Evolutionary conservation across 768 basidiomycete species (phyloP).

Genomic region (Psilocybe azurescens): DNA sequence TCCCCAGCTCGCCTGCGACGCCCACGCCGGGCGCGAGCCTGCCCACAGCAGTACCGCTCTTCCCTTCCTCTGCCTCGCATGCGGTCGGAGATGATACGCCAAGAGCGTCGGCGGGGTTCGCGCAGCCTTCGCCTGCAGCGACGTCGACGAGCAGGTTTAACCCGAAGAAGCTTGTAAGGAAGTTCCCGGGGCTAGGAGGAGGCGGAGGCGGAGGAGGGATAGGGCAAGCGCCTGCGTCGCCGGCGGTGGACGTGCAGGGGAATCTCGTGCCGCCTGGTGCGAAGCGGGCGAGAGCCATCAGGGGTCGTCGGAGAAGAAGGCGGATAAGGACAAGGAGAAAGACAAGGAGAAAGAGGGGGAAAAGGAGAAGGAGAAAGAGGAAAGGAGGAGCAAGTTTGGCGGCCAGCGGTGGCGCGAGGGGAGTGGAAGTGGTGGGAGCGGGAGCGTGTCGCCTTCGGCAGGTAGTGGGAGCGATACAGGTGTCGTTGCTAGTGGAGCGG

Average conservation of each 20-base stretch:
- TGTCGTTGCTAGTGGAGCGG: background rate
- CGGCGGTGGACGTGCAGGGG: constrained; percentile 19
- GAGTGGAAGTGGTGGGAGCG: background rate
- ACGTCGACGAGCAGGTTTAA: constrained; percentile 20
- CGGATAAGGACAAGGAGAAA: too few relatives aligned
- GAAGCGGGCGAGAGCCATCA: too few relatives aligned
- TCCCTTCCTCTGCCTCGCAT: background rate
- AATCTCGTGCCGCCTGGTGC: constrained; percentile 11
- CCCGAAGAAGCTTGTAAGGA: constrained; percentile 30
- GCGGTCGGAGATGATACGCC: constrained; percentile 19
- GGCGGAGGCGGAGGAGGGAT: background rate
- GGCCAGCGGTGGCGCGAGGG: constrained; percentile 33
- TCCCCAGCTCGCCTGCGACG: constrained; percentile 28
- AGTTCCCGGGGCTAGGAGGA: constrained; percentile 25
- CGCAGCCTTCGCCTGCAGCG: constrained; percentile 10
- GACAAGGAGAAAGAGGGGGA: background rate
- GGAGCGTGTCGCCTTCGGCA: constrained; percentile 15
- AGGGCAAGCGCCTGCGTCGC: constrained; percentile 18
- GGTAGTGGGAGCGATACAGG: constrained; percentile 16
- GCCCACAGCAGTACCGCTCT: constrained; percentile 23
- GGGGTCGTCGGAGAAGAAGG: too few relatives aligned
- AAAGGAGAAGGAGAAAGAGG: constrained; percentile 6
- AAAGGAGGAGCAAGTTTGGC: constrained; percentile 28
- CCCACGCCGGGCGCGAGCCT: constrained; percentile 22
- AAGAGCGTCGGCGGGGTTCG: constrained; percentile 22